Conservation (phyloP, 2,329 filamentous ascomycete genomes). For the Ampelomyces quisqualis region DNA sequence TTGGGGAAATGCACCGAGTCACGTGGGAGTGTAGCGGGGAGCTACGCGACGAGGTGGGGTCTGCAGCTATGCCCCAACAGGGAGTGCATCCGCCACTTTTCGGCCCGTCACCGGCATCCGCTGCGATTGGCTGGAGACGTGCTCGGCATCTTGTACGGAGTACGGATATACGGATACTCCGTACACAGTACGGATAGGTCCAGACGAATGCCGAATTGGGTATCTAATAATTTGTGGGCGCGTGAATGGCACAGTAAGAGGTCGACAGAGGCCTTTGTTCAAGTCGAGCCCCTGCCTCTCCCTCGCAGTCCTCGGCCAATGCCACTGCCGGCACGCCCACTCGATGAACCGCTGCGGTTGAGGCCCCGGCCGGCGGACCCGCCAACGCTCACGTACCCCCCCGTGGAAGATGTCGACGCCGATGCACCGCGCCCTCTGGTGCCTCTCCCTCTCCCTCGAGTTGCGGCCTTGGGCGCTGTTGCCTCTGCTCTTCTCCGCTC, state of each 20-base stretch:
- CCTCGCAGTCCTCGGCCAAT: slow-evolving; percentile 47
- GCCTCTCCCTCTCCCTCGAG: slow-evolving; percentile 41
- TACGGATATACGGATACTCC: too few species aligned
- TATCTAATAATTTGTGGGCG: not conserved
- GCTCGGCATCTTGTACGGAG: too few species aligned
- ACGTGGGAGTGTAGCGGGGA: slow-evolving; percentile 27
- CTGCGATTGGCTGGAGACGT: too few species aligned
- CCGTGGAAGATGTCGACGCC: slow-evolving; percentile 32
- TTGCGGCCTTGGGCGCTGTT: slow-evolving; percentile 46
- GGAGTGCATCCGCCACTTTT: slow-evolving; percentile 25
- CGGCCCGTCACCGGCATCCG: too few species aligned
- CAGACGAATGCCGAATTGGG: not conserved
- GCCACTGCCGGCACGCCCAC: slow-evolving; percentile 47
- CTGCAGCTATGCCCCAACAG: slow-evolving; percentile 22
- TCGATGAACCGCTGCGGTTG: slow-evolving; percentile 49
- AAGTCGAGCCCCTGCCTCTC: slow-evolving; percentile 33
- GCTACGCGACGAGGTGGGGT: slow-evolving; percentile 25
- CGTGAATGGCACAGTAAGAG: not conserved
- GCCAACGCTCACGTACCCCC: slow-evolving; percentile 47
- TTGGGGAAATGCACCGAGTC: slow-evolving; percentile 16
- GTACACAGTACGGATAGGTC: too few species aligned
- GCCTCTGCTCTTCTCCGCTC: slow-evolving; percentile 62
- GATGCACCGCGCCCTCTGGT: slow-evolving; percentile 36
- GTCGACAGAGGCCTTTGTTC: slow-evolving; percentile 4
- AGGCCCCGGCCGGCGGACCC: slow-evolving; percentile 52